A percentile compares a stretch with the other conserved stretches of the same genome.
These are phyloP conservation scores for Umbelopsis isabellina DNA, from an alignment of 192 early-diverging fungal genomes.

Conservation along the genomic window DNA sequence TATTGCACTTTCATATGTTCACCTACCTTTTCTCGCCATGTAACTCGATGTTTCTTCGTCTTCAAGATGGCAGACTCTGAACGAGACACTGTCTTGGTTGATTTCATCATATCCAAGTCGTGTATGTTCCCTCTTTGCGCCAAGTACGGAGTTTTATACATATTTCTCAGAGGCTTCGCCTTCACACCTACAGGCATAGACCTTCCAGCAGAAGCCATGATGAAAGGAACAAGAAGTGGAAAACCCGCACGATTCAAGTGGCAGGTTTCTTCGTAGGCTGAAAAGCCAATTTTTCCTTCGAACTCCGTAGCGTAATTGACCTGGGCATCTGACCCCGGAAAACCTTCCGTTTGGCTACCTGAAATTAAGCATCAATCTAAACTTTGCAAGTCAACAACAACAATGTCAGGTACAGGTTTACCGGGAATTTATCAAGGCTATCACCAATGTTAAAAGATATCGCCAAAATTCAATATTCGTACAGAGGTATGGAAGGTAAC, in stretches of 20 bases:
- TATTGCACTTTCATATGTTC: not conserved
- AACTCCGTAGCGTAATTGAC: slow-evolving; percentile 10
- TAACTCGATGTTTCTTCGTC: not conserved
- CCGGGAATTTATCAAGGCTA: too few species aligned
- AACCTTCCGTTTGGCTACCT: slow-evolving; percentile 1
- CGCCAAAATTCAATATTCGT: too few species aligned
- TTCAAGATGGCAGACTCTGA: slow-evolving; percentile 6
- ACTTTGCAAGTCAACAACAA: too few species aligned
- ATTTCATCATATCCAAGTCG: slow-evolving; percentile 9
- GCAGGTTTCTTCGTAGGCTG: not conserved
- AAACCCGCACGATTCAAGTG: not conserved
- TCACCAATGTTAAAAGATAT: too few species aligned
- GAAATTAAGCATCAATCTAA: not conserved
- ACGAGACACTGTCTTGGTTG: not conserved
- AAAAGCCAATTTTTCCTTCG: not conserved
- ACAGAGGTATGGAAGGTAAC: too few species aligned
- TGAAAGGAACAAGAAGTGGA: not conserved
- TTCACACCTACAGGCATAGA: slow-evolving; percentile 5
- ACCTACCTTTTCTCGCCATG: slow-evolving; percentile 9
- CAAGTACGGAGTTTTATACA: slow-evolving; percentile 14
- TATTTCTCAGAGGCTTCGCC: slow-evolving; percentile 4
- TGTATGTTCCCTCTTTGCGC: slow-evolving; percentile 6
- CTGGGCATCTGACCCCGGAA: slow-evolving; percentile 10
- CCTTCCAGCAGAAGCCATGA: not conserved
- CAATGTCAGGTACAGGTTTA: too few species aligned